Evolutionary conservation across 2,329 filamentous ascomycete species (phyloP), one percentile per base, ranked within the genome.

Genomic region (Sporothrix schenckii): DNA sequence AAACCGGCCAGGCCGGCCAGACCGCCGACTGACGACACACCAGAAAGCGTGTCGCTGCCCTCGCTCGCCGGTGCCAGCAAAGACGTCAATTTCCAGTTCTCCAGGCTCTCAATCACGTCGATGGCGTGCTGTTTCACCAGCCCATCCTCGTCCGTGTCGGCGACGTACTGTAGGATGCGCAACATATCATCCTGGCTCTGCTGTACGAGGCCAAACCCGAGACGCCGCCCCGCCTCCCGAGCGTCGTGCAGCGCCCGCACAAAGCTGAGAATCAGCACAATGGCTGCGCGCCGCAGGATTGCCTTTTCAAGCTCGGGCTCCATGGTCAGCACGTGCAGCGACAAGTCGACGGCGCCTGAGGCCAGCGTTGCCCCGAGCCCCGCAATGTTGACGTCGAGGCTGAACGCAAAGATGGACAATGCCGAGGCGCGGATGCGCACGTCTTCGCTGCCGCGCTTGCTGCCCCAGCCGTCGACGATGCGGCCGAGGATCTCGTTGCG

Each of bases 391-490:
- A 83, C 86, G 76, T 92, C 89, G 34, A 92, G 78, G 0, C 83
- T 83, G 1, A 80, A 80, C 0, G 86, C 85, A 56, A 93, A 81
- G 61, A 93, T 84, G 4, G 89, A 90, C 7, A 93, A 78, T 4
- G 90, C 88, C 27, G 90, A 92, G 16, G 89, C 81, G 0, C 91
- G 87, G 74, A 93, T 85, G 4, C 91, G 84, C 14, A 92, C 81
- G 75, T 93, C 91, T 77, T 93, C 91, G 71, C 84, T 84, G 0
- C 89, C 89, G 19, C 84, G 81, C 70, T 87, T 88, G 72, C 88
- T 85, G 73, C 89, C 85, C 91, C 91, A 92, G 69, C 89, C 89
- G 16, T 84, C 80, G 0, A 92, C 82, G 71, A 92, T 91, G 71
- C 84, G 82, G 27, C 83, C 80, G 14, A 90, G 76, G 61, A 85